These are phyloP conservation scores for Suaeda aralocaspica DNA, from an alignment of 148 eudicot genomes.

Conservation along the genomic window DNA sequence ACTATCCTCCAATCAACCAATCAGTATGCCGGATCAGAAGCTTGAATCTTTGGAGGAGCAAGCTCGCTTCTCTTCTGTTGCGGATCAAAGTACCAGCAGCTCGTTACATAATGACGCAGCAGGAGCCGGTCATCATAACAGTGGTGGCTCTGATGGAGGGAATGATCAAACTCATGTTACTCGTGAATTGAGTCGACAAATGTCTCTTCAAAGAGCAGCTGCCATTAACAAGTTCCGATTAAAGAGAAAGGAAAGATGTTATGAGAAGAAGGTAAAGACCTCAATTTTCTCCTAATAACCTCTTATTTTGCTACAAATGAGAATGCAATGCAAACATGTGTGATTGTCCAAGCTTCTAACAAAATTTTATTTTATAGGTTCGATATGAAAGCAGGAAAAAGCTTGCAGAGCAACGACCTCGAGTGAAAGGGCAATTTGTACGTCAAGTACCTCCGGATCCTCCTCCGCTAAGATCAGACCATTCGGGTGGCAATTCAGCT, in stretches of 20 bases:
- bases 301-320: neutral
- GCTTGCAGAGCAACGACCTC: constrained; percentile 92
- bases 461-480: constrained; percentile 32
- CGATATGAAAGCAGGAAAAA: constrained; percentile 90
- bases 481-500: constrained; percentile 25
- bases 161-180: constrained; percentile 28
- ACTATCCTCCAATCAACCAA: constrained; percentile 32
- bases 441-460: constrained; percentile 62
- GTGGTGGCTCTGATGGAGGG: constrained; percentile 33
- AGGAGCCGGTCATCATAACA: constrained; percentile 30
- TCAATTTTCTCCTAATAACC: neutral
- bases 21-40: constrained; percentile 32
- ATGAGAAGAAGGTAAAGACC: constrained; percentile 72
- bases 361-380: constrained; percentile 43
- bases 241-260: constrained; percentile 95
- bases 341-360: constrained; percentile 11
- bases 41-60: constrained; percentile 34
- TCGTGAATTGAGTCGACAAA: constrained; percentile 34
- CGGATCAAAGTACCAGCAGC: constrained; percentile 62
- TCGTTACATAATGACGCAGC: constrained; percentile 40
- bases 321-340: neutral
- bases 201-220: constrained; percentile 62
- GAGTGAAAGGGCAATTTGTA: constrained; percentile 96
- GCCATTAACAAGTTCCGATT: constrained; percentile 79
- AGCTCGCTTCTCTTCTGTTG: constrained; percentile 39